Base-by-base conservation (phyloP, 78 protist genomes). In the Dictyostelium capitatum region DNA sequence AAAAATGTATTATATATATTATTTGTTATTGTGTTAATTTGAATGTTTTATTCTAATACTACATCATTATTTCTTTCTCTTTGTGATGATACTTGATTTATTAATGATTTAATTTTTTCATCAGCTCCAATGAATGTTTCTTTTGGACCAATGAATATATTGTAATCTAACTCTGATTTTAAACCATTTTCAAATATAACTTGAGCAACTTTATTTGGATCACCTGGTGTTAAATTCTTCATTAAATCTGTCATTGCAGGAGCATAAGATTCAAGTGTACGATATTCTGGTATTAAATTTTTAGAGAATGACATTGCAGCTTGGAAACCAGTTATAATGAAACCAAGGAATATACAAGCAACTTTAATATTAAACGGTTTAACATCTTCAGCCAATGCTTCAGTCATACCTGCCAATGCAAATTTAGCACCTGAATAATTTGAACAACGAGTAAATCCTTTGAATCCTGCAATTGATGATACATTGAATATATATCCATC, bases 331-430 rank as follows among this genome's bases (percentile, higher is more conserved):
- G 75, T 67, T 48, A 67, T 67, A 67, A 67, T 30, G 17, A 30
- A 48, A 67, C 75, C 75, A 0, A 67, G 12, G 14, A 67, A 12
- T 4, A 67, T 17, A 37, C 47, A 67, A 30, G 89, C 23, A 12
- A 70, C 91, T n/a, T 74, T 43, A 43, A 83, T 74, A 47, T 65
- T 65, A 28, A 83, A 73, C 41, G 91, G 91, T 25, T 83, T 70
- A n/a, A 83, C 51, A 41, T 83, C 91, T 2, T 19, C 4, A n/a
- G 70, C 82, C 15, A 69, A 83, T 11, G 50, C 17, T 57, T 83
- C 74, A 14, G 82, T 73, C 2, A 73, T 20, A 17, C 51, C 51
- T 2, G 19, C 9, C 5, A 83, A 6, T 12, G 91, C 80, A n/a
- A 28, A 50, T 43, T 83, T 83, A 4, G 91, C 23, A 28, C 70